Evolutionary conservation across 306 rosid species (phyloP).

Genomic region (Cucurbita maxima): DNA sequence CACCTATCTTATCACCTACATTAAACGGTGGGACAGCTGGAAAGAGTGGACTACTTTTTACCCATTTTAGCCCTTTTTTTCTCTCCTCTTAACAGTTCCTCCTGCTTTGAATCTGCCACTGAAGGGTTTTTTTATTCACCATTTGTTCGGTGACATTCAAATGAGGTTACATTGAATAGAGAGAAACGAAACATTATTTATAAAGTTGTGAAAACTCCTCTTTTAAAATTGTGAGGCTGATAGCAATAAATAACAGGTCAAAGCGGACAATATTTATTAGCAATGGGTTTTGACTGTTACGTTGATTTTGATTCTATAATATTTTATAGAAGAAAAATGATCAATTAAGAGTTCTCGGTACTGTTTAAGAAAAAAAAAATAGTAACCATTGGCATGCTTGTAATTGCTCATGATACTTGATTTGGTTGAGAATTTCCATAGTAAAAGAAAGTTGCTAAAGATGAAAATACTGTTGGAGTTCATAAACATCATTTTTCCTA

Average conservation of each 20-base stretch:
- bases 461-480: not conserved
- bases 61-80: constrained; percentile 5
- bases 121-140: not conserved
- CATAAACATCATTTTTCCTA: not conserved
- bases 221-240: no score
- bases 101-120: not conserved
- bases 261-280: no score
- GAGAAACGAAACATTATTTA: no score
- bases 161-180: no score
- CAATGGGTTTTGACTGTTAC: no score
- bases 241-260: fast-evolving
- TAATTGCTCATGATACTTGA: not conserved
- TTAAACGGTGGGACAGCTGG: constrained; percentile 25
- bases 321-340: not conserved
- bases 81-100: constrained; percentile 6
- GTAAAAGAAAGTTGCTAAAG: not conserved
- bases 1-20: constrained; percentile 45
- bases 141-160: not conserved
- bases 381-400: not conserved
- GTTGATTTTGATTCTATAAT: no score
- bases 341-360: not conserved
- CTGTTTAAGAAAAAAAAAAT: not conserved
- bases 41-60: constrained; percentile 9
- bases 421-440: not conserved
- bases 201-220: no score